Evolutionary conservation across 192 early-diverging fungal species (phyloP), one percentile per base, ranked within the genome.

Genomic region (Umbelopsis sp.): DNA sequence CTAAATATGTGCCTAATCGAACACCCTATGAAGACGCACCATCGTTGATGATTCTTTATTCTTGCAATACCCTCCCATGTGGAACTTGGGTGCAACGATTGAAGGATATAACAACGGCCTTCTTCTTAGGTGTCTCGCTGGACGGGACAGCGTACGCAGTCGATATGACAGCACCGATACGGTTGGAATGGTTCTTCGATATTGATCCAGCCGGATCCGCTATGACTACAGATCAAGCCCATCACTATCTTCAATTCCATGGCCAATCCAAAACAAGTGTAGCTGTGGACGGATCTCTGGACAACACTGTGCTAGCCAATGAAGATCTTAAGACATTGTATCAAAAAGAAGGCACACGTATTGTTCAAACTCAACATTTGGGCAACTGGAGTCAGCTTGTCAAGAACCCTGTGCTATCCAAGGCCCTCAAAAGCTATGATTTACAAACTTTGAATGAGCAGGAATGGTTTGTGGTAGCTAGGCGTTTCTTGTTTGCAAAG

Each of bases 391-490:
- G 8, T 29, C 29, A 62, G 20, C 11, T 62, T 16, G n/a, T 14
- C 25, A 36, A 34, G 20, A 62, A 62, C 31, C 20, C 56, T 62
- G 3, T 62, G 7, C 56, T 62, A 11, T 62, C 29, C 17, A 34
- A 29, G 20, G 34, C 24, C 3, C 20, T 62, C 3, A 62, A 62
- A 32, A 20, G 56, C 56, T 62, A 62, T 34, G 56, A 62, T 62
- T 2, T 62, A 0, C 56, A 62, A 62, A 62, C 56, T 1, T 32
- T 62, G 12, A 29, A 26, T 10, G 16, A 62, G 6, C 29, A 62
- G 31, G 76, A 77, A 31, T 77, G 76, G 76, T 77, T 77, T 71
- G 69, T 56, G 68, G 32, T 77, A 25, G 68, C 71, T 2, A 43
- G 65, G 20, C 71, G 68, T 32, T 70, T 77, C 17, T 52, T 77